phyloP scores from a whole-genome alignment of 345 rosid species.

The Gossypium thurberi region DNA sequence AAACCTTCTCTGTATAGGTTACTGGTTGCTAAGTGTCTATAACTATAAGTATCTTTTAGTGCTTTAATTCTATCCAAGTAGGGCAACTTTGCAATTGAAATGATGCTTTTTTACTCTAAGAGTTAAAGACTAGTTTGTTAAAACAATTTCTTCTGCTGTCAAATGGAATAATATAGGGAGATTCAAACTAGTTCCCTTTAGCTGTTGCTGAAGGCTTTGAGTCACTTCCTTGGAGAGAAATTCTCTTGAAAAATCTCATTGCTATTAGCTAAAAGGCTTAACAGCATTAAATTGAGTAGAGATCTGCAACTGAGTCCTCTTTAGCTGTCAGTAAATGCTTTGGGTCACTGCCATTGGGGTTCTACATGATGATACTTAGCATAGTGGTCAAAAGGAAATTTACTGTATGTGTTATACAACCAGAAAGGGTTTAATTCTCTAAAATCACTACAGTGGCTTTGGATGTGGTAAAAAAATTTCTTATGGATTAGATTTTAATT shows the following conservation, averaged over 20 bases:
- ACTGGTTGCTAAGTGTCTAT: neutral
- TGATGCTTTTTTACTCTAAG: neutral
- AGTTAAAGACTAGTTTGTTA: neutral
- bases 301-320: neutral
- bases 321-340: neutral
- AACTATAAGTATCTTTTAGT: neutral
- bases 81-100: neutral
- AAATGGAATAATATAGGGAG: neutral
- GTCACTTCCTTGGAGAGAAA: conserved; percentile 1
- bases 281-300: neutral
- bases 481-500: neutral
- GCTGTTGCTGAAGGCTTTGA: neutral
- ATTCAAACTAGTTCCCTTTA: neutral
- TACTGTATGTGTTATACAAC: too few species aligned
- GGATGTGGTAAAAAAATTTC: neutral
- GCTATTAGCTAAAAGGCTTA: too few species aligned
- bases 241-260: neutral
- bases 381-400: neutral
- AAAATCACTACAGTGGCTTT: neutral
- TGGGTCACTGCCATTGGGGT: neutral
- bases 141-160: neutral
- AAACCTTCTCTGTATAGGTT: neutral
- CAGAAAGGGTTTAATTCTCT: neutral
- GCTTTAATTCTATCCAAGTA: neutral
- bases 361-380: neutral